A percentile compares a stretch with the other conserved stretches of the same genome.
These are phyloP conservation scores for Plasmodium malariae DNA, from an alignment of 169 alveolate genomes.

Conservation along the genomic window DNA sequence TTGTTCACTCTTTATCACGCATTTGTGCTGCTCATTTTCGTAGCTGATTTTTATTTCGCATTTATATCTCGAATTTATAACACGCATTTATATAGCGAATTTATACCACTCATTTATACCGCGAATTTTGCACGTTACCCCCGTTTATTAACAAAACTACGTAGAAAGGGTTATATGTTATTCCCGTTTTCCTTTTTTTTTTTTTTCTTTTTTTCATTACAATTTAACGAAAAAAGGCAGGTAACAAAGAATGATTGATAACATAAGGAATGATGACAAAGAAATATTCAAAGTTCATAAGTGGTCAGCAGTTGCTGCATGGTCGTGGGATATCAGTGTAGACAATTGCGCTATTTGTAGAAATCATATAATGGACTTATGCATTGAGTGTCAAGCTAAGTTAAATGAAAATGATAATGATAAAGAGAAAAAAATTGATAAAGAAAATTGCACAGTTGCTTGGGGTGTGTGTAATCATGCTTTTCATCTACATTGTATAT, in stretches of 20 bases:
- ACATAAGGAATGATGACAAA: constrained; percentile 27
- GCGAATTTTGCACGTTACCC: no score
- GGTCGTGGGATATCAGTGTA: constrained; percentile 99
- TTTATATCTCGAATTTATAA: no score
- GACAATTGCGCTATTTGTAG: constrained; percentile 99
- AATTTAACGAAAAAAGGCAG: background rate
- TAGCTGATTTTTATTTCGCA: no score
- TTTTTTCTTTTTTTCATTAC: no score
- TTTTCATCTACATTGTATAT: constrained; percentile 98
- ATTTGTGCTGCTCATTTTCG: no score
- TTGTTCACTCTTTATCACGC: no score
- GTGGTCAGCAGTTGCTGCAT: constrained; percentile 99
- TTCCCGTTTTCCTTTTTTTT: no score
- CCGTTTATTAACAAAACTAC: no score
- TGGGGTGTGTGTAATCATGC: constrained; percentile 99
- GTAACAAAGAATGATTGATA: constrained; percentile 25
- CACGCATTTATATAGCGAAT: no score
- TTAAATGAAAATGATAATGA: constrained; percentile 81
- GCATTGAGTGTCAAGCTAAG: constrained; percentile 98
- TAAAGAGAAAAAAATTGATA: constrained; percentile 79
- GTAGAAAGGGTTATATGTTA: no score
- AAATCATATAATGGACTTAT: constrained; percentile 98
- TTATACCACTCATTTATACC: no score
- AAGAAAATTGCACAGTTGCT: constrained; percentile 98
- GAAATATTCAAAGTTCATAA: constrained; percentile 87